Percentiles rank a stretch among this genome's conserved stretches.
Evolutionary conservation across 495 filamentous ascomycete species (phyloP).

Genomic region (Hypomontagnella monticulosa): DNA sequence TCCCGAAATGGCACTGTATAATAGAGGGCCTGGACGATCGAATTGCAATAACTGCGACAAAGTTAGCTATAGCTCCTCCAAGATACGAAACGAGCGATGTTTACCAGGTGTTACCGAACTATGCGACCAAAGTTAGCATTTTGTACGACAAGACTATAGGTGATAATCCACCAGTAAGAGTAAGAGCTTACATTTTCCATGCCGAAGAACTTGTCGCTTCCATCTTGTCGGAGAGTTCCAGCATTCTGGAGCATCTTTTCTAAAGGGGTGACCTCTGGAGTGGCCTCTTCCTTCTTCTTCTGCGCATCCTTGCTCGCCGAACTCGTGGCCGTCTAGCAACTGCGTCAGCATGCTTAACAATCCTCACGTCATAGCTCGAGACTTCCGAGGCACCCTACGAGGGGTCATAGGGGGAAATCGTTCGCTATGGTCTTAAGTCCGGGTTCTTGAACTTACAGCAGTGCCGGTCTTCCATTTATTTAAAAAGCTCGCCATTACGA

Average conservation of each 20-base stretch:
- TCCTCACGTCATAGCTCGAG: conserved; percentile 12
- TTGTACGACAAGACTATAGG: not conserved
- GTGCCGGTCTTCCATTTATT: conserved; percentile 54
- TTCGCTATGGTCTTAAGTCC: not conserved
- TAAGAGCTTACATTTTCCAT: conserved; percentile 86
- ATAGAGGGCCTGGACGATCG: conserved; percentile 95
- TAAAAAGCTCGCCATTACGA: conserved; percentile 57
- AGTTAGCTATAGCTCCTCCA: conserved; percentile 38
- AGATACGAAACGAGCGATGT: conserved; percentile 23
- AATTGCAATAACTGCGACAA: conserved; percentile 86
- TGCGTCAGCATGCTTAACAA: conserved; percentile 34
- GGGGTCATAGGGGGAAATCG: not conserved
- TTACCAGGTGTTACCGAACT: conserved; percentile 99
- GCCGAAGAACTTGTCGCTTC: conserved; percentile 98
- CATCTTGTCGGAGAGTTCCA: conserved; percentile 81
- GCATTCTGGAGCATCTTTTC: conserved; percentile 85
- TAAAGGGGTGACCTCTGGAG: conserved; percentile 75
- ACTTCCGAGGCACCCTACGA: not conserved
- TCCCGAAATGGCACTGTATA: conserved; percentile 96
- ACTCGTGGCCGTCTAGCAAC: conserved; percentile 47
- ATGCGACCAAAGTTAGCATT: conserved; percentile 40
- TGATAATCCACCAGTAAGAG: not conserved
- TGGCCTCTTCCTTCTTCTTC: conserved; percentile 77
- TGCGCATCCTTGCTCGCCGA: conserved; percentile 52
- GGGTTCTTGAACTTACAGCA: conserved; percentile 37